A percentile compares a stretch with the other conserved stretches of the same genome.
Conservation (phyloP, 352 stramenopile genomes). For the Elongisporangium undulatum region DNA sequence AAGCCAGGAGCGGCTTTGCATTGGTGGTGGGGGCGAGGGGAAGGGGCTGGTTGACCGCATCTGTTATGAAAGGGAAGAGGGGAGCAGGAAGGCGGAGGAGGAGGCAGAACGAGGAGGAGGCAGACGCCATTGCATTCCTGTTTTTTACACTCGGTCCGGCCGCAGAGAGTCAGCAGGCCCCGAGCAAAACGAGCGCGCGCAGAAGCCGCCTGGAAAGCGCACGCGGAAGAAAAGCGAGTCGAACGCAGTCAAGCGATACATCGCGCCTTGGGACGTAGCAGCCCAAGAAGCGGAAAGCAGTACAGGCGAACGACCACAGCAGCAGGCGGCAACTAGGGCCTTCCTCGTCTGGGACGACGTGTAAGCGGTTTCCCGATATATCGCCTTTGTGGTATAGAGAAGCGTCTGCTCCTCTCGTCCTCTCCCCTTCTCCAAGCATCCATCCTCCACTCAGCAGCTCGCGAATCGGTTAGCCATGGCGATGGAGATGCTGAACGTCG, state of each 20-base stretch:
- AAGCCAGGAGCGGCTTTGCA: not conserved
- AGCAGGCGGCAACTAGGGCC: not conserved
- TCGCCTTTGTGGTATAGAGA: not conserved
- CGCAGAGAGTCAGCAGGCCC: not conserved
- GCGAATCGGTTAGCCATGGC: constrained; percentile 7
- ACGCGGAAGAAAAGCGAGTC: not conserved
- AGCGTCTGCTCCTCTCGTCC: not conserved
- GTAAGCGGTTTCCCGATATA: not conserved
- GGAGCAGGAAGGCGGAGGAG: constrained; percentile 1
- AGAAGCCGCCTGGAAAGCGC: not conserved
- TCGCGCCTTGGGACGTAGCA: not conserved
- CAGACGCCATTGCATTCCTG: constrained; percentile 1
- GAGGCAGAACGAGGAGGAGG: not conserved
- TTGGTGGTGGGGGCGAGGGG: not conserved
- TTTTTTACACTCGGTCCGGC: not conserved
- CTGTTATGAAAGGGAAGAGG: constrained; percentile 1
- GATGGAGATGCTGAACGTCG: constrained; percentile 58
- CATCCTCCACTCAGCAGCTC: not conserved
- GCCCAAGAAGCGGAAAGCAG: not conserved
- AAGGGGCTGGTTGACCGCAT: constrained; percentile 1
- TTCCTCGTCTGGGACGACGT: not conserved
- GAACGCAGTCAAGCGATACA: not conserved
- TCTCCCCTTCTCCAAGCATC: not conserved
- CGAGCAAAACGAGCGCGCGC: not conserved
- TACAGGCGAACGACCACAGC: not conserved